Percentiles rank a stretch among this genome's conserved stretches.
Conservation (phyloP, 305 asterid species). For the Petunia hybrid region DNA sequence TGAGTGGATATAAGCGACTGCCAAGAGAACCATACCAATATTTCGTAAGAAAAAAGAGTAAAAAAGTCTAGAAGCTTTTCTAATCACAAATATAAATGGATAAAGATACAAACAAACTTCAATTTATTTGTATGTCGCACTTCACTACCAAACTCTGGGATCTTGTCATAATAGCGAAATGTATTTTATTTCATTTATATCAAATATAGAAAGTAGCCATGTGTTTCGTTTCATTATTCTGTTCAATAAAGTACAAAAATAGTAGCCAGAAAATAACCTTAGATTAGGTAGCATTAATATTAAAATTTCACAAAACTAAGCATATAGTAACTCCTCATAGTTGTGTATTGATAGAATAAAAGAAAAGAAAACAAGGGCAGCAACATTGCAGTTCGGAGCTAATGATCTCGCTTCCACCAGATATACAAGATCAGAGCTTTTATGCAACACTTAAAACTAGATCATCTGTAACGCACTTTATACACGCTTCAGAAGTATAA, state of each 20-base stretch:
- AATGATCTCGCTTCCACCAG: not conserved
- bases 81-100: not conserved
- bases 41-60: slow-evolving; percentile 36
- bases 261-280: not conserved
- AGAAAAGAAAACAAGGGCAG: too few species aligned
- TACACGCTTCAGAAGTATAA: slow-evolving; percentile 17
- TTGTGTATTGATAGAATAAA: not conserved
- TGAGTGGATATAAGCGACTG: slow-evolving; percentile 95
- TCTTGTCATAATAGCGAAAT: not conserved
- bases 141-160: too few species aligned
- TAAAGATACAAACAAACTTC: slow-evolving; percentile 25
- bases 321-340: not conserved
- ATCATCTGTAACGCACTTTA: not conserved
- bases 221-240: slow-evolving; percentile 1
- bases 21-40: slow-evolving; percentile 43
- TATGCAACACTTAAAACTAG: slow-evolving; percentile 11
- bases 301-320: not conserved
- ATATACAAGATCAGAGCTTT: not conserved
- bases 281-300: not conserved
- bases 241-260: not conserved
- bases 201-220: not conserved
- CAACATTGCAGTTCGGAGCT: too few species aligned
- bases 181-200: not conserved
- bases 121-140: not conserved
- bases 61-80: not conserved